Conservation (phyloP, 768 basidiomycete genomes). For the Lentinula lateritia region DNA sequence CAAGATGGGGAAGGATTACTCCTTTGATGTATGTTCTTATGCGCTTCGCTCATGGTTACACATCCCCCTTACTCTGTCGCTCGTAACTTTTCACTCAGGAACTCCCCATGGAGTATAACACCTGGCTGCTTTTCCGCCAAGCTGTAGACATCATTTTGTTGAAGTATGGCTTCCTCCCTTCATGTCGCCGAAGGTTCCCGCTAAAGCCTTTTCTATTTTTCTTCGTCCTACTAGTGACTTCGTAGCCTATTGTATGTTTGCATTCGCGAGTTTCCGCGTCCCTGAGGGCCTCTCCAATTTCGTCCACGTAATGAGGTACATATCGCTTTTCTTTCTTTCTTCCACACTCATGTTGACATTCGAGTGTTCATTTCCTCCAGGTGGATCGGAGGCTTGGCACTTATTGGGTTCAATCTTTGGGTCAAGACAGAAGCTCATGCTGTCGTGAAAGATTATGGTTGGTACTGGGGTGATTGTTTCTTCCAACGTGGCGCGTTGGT, state of each 20-base stretch:
- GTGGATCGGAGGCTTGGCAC: slow-evolving; percentile 80
- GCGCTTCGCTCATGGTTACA: slow-evolving; percentile 13
- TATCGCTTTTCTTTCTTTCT: slow-evolving; percentile 9
- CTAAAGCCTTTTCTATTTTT: background rate
- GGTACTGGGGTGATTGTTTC: slow-evolving; percentile 96
- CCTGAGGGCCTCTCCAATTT: slow-evolving; percentile 68
- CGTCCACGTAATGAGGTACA: slow-evolving; percentile 73
- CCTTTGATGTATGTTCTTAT: slow-evolving; percentile 71
- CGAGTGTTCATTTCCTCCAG: slow-evolving; percentile 29
- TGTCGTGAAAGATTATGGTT: slow-evolving; percentile 97
- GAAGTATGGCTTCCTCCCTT: slow-evolving; percentile 56
- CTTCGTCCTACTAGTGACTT: slow-evolving; percentile 63
- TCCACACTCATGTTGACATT: background rate
- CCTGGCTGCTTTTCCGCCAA: slow-evolving; percentile 95
- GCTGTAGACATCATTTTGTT: slow-evolving; percentile 94
- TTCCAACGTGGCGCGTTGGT: slow-evolving; percentile 91
- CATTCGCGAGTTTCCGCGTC: slow-evolving; percentile 86
- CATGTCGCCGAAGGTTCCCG: background rate
- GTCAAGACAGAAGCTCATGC: slow-evolving; percentile 97
- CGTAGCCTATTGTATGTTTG: slow-evolving; percentile 90
- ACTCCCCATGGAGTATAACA: slow-evolving; percentile 89
- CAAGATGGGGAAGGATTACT: slow-evolving; percentile 94
- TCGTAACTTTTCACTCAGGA: slow-evolving; percentile 38
- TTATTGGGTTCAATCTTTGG: slow-evolving; percentile 96
- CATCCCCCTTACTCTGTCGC: background rate